Conservation (phyloP, 2,329 filamentous ascomycete species). For the Neonectria magnoliae region DNA sequence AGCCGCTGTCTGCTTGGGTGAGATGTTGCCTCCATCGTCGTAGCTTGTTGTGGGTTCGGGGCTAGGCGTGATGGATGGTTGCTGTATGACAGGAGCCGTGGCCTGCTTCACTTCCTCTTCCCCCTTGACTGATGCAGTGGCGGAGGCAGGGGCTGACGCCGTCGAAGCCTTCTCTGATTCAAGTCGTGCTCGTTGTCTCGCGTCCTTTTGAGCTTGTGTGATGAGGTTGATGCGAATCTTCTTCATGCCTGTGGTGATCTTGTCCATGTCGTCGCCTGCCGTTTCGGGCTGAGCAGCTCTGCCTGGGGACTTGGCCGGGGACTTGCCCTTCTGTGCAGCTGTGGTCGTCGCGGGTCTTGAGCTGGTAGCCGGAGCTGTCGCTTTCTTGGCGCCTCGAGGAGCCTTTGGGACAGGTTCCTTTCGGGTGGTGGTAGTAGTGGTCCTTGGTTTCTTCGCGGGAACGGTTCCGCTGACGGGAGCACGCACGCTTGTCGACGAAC, state of each 20-base stretch:
- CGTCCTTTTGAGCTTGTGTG: constrained; percentile 67
- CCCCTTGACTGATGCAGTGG: not conserved
- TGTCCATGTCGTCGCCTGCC: constrained; percentile 58
- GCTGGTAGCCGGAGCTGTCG: constrained; percentile 35
- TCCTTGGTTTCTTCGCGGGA: constrained; percentile 69
- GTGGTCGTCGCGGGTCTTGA: constrained; percentile 24
- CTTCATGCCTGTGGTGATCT: constrained; percentile 67
- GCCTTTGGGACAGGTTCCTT: constrained; percentile 51
- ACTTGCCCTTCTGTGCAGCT: constrained; percentile 26
- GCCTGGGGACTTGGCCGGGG: constrained; percentile 21
- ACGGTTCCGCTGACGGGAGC: constrained; percentile 53
- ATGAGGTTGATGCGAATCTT: constrained; percentile 71
- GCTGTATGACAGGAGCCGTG: constrained; percentile 1
- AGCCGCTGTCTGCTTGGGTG: constrained; percentile 26
- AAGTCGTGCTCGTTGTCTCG: constrained; percentile 52
- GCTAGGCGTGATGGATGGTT: constrained; percentile 2
- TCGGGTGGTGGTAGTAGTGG: constrained; percentile 54
- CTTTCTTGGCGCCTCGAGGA: constrained; percentile 51
- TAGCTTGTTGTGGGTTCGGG: not conserved
- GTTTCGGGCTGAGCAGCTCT: constrained; percentile 27
- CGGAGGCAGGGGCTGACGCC: constrained; percentile 11
- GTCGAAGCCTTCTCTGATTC: constrained; percentile 35
- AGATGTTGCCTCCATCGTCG: constrained; percentile 13
- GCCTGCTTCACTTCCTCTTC: constrained; percentile 5
- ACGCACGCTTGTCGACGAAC: constrained; percentile 54